Percentiles rank a stretch among this genome's conserved stretches.
phyloP scores from a whole-genome alignment of 129 eudicot species.

The Flaveria ramosissima region DNA sequence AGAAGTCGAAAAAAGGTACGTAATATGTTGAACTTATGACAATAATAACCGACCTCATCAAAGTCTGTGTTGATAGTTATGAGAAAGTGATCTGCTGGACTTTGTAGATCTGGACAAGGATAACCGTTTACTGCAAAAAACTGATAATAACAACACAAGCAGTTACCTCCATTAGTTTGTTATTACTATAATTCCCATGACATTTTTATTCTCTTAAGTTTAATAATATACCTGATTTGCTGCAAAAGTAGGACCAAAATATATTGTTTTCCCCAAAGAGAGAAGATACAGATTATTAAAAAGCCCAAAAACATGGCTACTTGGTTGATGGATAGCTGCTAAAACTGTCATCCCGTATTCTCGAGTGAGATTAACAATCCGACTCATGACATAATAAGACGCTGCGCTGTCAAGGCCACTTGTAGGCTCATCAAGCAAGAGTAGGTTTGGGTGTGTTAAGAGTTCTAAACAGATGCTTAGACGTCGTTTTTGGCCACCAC shows the following conservation, averaged over 20 bases:
- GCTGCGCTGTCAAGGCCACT: slow-evolving; percentile 89
- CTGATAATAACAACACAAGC: slow-evolving; percentile 28
- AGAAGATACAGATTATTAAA: slow-evolving; percentile 57
- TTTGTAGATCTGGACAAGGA: slow-evolving; percentile 52
- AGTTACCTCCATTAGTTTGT: slow-evolving; percentile 4
- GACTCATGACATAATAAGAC: slow-evolving; percentile 64
- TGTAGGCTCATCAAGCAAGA: slow-evolving; percentile 82
- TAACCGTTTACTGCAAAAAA: slow-evolving; percentile 63
- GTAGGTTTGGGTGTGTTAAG: slow-evolving; percentile 58
- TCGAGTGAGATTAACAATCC: slow-evolving; percentile 51
- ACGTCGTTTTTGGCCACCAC: slow-evolving; percentile 72
- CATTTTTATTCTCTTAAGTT: neutral
- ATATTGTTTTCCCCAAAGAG: slow-evolving; percentile 53
- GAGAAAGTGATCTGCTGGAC: slow-evolving; percentile 72
- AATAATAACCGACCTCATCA: slow-evolving; percentile 44
- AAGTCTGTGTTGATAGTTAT: slow-evolving; percentile 65
- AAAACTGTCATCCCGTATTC: slow-evolving; percentile 58
- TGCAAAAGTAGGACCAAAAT: slow-evolving; percentile 54
- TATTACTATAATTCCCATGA: neutral
- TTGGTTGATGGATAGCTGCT: slow-evolving; percentile 74
- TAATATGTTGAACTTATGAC: no score
- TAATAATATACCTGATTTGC: slow-evolving; percentile 57
- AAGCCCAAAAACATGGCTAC: slow-evolving; percentile 56
- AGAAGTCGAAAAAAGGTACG: no score
- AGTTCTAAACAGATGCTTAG: slow-evolving; percentile 72